These are phyloP conservation scores for Lactarius vividus DNA, from an alignment of 768 basidiomycete genomes.

Conservation along the genomic window DNA sequence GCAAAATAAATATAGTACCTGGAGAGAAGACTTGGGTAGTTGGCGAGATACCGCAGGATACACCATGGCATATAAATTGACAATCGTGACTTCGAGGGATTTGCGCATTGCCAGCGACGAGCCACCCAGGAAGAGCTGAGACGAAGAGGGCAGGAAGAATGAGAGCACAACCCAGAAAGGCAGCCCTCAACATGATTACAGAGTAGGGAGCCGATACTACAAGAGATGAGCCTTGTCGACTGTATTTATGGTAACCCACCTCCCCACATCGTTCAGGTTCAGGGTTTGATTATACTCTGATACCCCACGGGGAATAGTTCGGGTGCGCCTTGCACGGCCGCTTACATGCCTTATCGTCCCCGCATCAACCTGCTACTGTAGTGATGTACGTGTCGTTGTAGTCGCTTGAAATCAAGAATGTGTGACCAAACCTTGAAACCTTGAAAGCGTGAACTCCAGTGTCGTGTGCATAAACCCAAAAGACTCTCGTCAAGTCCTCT, in stretches of 20 bases:
- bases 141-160: background rate
- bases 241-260: background rate
- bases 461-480: background rate
- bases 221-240: background rate
- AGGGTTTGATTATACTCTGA: background rate
- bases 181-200: background rate
- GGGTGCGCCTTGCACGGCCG: background rate
- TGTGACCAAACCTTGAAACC: background rate
- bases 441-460: background rate
- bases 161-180: conserved; percentile 1
- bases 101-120: background rate
- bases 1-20: background rate
- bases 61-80: background rate
- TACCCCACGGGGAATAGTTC: background rate
- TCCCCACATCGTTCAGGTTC: too few species aligned
- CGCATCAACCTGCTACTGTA: background rate
- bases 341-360: background rate
- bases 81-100: background rate
- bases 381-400: too few species aligned
- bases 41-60: background rate
- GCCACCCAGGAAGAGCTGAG: background rate
- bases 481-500: background rate
- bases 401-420: background rate
- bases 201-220: background rate
- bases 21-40: conserved; percentile 1